These are phyloP conservation scores for Pneumocystis canis DNA, from an alignment of 1,139 yeast species.

Conservation along the genomic window DNA sequence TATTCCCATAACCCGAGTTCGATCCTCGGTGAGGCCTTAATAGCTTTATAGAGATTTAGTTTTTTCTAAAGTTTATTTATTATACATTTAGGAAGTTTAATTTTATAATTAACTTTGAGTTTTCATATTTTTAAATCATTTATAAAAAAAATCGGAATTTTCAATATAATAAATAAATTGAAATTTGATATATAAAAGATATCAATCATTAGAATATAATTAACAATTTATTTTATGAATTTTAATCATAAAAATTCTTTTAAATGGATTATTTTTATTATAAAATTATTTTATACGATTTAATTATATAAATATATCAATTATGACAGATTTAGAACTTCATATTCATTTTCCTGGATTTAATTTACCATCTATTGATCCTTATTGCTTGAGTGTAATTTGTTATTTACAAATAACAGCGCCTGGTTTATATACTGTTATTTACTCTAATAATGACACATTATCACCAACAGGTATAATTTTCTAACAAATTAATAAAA, in stretches of 20 bases:
- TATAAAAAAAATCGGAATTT: too few species aligned
- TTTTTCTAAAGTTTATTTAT: too few species aligned
- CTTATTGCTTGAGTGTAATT: conserved; percentile 4
- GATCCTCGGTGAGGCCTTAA: conserved; percentile 1
- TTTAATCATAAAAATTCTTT: too few species aligned
- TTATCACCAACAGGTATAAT: background rate
- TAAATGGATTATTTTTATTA: too few species aligned
- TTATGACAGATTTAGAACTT: background rate
- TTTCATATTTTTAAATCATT: background rate
- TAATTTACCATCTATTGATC: conserved; percentile 3
- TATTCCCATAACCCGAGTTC: conserved; percentile 1
- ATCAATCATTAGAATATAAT: too few species aligned
- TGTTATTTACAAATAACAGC: conserved; percentile 1
- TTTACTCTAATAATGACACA: conserved; percentile 1
- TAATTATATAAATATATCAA: background rate
- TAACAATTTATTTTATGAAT: too few species aligned
- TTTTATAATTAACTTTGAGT: background rate
- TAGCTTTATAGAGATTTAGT: too few species aligned
- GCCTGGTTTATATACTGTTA: background rate
- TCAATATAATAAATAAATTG: background rate
- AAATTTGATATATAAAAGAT: too few species aligned
- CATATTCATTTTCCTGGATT: conserved; percentile 5
- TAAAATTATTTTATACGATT: background rate
- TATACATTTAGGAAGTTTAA: too few species aligned
- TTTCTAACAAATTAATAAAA: background rate